These are phyloP conservation scores for Ophiocordyceps camponoti-floridani DNA, from an alignment of 2,329 filamentous ascomycete species.

Conservation along the genomic window DNA sequence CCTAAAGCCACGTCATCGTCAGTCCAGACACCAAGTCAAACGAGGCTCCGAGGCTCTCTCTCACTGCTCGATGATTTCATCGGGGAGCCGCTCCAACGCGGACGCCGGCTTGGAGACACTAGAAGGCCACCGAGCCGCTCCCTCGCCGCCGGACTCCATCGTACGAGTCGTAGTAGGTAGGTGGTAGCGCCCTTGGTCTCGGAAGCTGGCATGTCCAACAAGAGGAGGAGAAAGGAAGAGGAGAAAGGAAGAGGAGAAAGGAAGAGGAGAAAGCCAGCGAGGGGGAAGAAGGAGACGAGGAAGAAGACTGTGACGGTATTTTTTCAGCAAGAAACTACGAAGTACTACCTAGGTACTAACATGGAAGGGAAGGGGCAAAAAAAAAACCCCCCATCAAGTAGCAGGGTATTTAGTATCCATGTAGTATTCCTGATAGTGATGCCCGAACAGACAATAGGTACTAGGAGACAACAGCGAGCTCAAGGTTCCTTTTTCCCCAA, in stretches of 20 bases:
- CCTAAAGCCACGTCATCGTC: constrained; percentile 16
- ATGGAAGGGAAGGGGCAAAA: no score
- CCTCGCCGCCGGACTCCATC: no score
- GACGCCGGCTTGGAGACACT: not conserved
- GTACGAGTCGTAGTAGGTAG: no score
- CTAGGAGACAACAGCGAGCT: no score
- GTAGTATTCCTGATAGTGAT: no score
- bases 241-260: not conserved
- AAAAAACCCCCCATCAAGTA: no score
- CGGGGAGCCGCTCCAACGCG: constrained; percentile 39
- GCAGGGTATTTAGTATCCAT: no score
- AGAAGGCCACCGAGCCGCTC: no score
- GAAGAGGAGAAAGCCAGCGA: not conserved
- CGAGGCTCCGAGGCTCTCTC: constrained; percentile 8
- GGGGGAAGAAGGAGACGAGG: not conserved
- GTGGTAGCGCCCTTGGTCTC: no score
- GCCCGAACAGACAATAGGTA: no score
- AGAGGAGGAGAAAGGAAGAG: not conserved
- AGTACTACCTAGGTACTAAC: no score
- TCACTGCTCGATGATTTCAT: constrained; percentile 55
- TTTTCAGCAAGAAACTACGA: not conserved
- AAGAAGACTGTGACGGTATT: not conserved
- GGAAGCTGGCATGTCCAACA: not conserved
- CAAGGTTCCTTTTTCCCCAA: no score
- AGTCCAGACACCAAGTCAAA: not conserved